phyloP scores from a whole-genome alignment of 2,329 filamentous ascomycete genomes.

The Fusarium sp. region DNA sequence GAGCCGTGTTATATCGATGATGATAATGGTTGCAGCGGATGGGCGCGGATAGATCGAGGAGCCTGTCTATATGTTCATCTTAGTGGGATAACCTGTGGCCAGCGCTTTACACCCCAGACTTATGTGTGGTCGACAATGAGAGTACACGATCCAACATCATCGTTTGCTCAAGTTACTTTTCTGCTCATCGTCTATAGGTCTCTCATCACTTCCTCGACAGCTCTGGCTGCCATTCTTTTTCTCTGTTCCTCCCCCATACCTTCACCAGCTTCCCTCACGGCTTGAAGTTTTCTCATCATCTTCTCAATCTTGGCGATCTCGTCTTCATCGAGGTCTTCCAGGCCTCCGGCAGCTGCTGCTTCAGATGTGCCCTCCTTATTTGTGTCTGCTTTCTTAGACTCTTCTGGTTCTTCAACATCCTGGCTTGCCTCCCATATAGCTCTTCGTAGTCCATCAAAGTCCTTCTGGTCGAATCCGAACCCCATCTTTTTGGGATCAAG shows the following conservation, averaged over 20 bases:
- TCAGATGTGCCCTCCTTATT: conserved; percentile 23
- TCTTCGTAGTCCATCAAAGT: conserved; percentile 63
- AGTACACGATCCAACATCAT: neutral
- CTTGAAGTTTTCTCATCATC: conserved; percentile 74
- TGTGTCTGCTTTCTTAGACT: conserved; percentile 19
- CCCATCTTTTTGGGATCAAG: conserved; percentile 62
- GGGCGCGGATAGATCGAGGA: conserved; percentile 11
- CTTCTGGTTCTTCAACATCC: conserved; percentile 26
- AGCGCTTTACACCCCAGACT: neutral
- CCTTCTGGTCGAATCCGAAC: conserved; percentile 64
- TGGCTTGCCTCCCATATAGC: conserved; percentile 62
- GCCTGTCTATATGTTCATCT: conserved; percentile 1
- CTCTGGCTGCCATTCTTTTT: conserved; percentile 69
- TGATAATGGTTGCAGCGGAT: neutral
- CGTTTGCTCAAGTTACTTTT: neutral
- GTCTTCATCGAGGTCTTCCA: conserved; percentile 59
- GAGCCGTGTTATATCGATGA: conserved; percentile 9
- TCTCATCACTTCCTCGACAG: conserved; percentile 73
- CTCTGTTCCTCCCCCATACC: conserved; percentile 71
- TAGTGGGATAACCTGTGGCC: neutral
- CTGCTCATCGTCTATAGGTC: conserved; percentile 55
- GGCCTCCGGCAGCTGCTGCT: conserved; percentile 47
- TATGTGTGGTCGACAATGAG: neutral
- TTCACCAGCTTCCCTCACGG: conserved; percentile 68
- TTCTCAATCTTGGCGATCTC: conserved; percentile 70